A percentile compares a stretch with the other conserved stretches of the same genome.
phyloP scores from a whole-genome alignment of 78 protist species.

The Speleostelium caveatum region DNA sequence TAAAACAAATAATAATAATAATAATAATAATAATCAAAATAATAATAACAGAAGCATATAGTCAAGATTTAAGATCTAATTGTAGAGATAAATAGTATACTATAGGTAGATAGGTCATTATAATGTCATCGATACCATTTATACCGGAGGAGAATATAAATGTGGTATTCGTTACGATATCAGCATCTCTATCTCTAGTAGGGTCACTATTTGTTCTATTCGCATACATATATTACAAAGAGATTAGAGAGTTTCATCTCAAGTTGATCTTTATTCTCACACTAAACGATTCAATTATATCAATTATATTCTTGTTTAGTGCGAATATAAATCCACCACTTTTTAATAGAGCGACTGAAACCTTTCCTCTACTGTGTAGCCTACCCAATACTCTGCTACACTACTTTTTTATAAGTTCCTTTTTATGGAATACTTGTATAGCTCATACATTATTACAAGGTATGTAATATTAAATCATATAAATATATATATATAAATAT shows the following conservation, averaged over 20 bases:
- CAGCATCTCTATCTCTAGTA: slow-evolving; percentile 18
- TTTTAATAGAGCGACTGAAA: neutral
- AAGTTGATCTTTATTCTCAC: slow-evolving; percentile 49
- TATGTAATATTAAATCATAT: slow-evolving; percentile 12
- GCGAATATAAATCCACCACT: neutral
- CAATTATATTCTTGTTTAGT: slow-evolving; percentile 29
- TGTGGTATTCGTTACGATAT: slow-evolving; percentile 13
- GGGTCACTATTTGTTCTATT: slow-evolving; percentile 36
- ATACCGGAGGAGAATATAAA: slow-evolving; percentile 24
- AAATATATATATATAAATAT: neutral
- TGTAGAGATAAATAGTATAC: too few species aligned
- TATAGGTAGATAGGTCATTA: too few species aligned
- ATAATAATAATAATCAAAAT: neutral
- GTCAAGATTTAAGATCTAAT: too few species aligned
- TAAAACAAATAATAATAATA: neutral
- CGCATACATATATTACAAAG: slow-evolving; percentile 19
- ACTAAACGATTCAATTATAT: slow-evolving; percentile 36
- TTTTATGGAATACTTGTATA: slow-evolving; percentile 47
- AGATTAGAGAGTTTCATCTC: slow-evolving; percentile 29
- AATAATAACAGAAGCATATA: too few species aligned
- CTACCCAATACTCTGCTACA: slow-evolving; percentile 40
- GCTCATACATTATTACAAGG: slow-evolving; percentile 65
- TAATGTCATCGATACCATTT: slow-evolving; percentile 59
- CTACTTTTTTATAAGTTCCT: slow-evolving; percentile 42
- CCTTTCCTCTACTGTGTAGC: slow-evolving; percentile 30